Percentiles rank a stretch among this genome's conserved stretches.
Evolutionary conservation across 2,329 filamentous ascomycete genomes (phyloP).

Genomic region (Claviceps lovelessii): DNA sequence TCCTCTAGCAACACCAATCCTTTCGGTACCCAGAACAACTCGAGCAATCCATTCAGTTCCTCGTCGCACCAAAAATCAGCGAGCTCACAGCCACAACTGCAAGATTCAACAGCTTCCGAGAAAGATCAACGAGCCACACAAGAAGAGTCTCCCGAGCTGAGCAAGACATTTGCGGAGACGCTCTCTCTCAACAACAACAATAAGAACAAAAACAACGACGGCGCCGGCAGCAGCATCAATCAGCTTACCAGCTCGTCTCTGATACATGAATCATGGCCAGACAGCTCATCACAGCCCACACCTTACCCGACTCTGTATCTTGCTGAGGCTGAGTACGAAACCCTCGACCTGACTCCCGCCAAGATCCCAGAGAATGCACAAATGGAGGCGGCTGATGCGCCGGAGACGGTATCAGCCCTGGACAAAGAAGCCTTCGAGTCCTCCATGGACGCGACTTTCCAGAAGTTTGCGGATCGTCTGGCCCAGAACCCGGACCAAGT

Average conservation of each 20-base stretch:
- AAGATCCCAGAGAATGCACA: constrained; percentile 36
- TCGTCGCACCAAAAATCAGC: constrained; percentile 16
- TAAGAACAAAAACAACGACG: constrained; percentile 31
- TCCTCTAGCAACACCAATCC: constrained; percentile 33
- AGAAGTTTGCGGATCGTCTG: constrained; percentile 65
- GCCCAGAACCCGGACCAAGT: constrained; percentile 72
- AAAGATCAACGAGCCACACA: constrained; percentile 7
- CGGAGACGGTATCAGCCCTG: constrained; percentile 30
- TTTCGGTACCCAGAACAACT: constrained; percentile 20
- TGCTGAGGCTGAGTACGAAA: constrained; percentile 83
- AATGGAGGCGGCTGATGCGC: constrained; percentile 24
- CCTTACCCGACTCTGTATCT: constrained; percentile 68
- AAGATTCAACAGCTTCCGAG: constrained; percentile 8
- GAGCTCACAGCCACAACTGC: constrained; percentile 15
- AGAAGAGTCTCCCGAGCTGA: constrained; percentile 23
- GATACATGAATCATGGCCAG: constrained; percentile 61
- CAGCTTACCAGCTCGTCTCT: constrained; percentile 19
- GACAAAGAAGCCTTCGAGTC: constrained; percentile 63
- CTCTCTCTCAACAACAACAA: constrained; percentile 53
- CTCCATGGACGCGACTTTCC: constrained; percentile 59
- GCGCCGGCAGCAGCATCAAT: constrained; percentile 18
- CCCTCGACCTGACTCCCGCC: constrained; percentile 47
- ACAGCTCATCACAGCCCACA: constrained; percentile 44
- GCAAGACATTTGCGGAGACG: constrained; percentile 56
- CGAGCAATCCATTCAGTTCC: constrained; percentile 18